Evolutionary conservation across 768 basidiomycete species (phyloP).

Genomic region (Lactarius tabidus): DNA sequence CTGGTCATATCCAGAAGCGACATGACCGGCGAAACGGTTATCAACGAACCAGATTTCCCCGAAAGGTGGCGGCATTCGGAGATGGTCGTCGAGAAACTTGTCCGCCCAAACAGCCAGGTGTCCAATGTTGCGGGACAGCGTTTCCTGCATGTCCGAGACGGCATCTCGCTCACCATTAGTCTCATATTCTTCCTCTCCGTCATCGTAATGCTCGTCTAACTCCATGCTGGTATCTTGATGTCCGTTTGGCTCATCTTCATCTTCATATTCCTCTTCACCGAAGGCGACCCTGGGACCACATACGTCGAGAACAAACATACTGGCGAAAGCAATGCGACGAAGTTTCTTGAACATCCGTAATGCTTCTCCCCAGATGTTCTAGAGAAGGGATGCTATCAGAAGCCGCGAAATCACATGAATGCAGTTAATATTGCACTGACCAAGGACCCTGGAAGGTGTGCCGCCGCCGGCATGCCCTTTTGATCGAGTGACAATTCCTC

Average conservation of each 20-base stretch:
- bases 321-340: slow-evolving; percentile 16
- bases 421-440: neutral
- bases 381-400: neutral
- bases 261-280: slow-evolving; percentile 1
- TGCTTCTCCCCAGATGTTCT: slow-evolving; percentile 17
- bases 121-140: slow-evolving; percentile 6
- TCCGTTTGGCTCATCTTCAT: neutral
- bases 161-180: neutral
- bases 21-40: neutral
- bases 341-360: slow-evolving; percentile 17
- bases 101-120: slow-evolving; percentile 21
- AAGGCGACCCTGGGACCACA: neutral
- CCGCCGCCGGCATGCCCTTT: neutral
- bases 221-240: slow-evolving; percentile 10
- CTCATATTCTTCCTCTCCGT: slow-evolving; percentile 7
- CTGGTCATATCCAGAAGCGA: slow-evolving; percentile 13
- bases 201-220: slow-evolving; percentile 4
- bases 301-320: slow-evolving; percentile 19
- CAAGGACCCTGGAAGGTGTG: slow-evolving; percentile 9
- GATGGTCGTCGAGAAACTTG: slow-evolving; percentile 20
- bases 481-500: slow-evolving; percentile 22
- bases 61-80: slow-evolving; percentile 18
- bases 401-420: neutral
- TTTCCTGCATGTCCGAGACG: neutral
- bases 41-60: slow-evolving; percentile 23